phyloP scores from a whole-genome alignment of 345 rosid species.

The Aurinia saxatilis region DNA sequence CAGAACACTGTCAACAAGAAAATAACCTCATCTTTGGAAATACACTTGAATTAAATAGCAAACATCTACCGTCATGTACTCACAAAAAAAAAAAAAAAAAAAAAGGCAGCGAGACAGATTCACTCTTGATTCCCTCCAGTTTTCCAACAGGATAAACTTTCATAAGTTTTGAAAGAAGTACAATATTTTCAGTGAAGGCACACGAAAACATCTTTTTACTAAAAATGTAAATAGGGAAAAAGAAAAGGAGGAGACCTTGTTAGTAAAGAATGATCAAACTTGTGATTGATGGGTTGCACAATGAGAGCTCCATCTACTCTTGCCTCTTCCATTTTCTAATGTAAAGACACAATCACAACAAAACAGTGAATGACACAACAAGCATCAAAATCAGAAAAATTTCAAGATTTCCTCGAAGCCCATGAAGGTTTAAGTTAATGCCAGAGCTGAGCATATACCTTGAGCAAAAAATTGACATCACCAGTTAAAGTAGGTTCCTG shows the following conservation, averaged over 20 bases:
- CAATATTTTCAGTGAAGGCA: too few species aligned
- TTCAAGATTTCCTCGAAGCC: not conserved
- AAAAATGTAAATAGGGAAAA: too few species aligned
- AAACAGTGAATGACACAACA: not conserved
- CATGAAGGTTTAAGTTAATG: not conserved
- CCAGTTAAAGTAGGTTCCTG: conserved; percentile 83
- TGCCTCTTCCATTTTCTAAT: conserved; percentile 82
- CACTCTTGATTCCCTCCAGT: too few species aligned
- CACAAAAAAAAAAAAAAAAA: too few species aligned
- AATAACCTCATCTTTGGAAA: not conserved
- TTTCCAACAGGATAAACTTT: too few species aligned
- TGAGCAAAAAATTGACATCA: conserved; percentile 70
- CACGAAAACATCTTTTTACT: too few species aligned
- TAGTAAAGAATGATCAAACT: conserved; percentile 82
- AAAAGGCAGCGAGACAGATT: too few species aligned
- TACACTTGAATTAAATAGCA: not conserved
- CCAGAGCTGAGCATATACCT: conserved; percentile 36
- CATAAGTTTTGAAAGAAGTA: too few species aligned
- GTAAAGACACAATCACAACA: not conserved
- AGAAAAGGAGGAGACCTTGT: conserved; percentile 45
- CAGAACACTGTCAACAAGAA: conserved; percentile 43
- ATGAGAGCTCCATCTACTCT: conserved; percentile 89
- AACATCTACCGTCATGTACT: too few species aligned
- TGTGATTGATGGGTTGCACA: conserved; percentile 95
- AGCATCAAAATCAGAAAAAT: not conserved